phyloP scores from a whole-genome alignment of 116 monocot species.

The Zostera marina region DNA sequence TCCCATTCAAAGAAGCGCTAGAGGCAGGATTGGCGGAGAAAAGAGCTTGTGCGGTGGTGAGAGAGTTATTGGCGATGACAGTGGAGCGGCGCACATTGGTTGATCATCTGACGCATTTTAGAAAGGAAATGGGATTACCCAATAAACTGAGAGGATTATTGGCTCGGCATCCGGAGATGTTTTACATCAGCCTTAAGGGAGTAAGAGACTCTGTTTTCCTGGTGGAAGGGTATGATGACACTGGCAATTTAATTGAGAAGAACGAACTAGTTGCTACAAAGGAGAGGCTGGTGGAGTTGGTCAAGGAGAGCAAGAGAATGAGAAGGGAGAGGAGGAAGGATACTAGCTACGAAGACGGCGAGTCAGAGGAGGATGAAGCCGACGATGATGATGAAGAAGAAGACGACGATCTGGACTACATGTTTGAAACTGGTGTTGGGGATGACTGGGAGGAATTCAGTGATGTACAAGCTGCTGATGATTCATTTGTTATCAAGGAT shows the following conservation, averaged over 20 bases:
- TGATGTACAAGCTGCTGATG: slow-evolving; percentile 6
- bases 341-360: slow-evolving; percentile 12
- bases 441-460: slow-evolving; percentile 70
- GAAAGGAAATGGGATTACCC: slow-evolving; percentile 74
- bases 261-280: slow-evolving; percentile 37
- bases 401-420: slow-evolving; percentile 31
- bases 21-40: slow-evolving; percentile 40
- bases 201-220: slow-evolving; percentile 77
- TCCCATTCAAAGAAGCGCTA: neutral
- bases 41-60: slow-evolving; percentile 68
- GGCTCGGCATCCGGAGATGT: slow-evolving; percentile 89
- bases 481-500: slow-evolving; percentile 6
- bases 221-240: slow-evolving; percentile 71
- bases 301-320: slow-evolving; percentile 76
- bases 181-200: slow-evolving; percentile 90
- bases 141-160: slow-evolving; percentile 68
- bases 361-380: slow-evolving; percentile 11
- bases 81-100: slow-evolving; percentile 79
- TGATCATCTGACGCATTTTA: slow-evolving; percentile 74
- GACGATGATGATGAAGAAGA: slow-evolving; percentile 16
- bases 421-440: slow-evolving; percentile 58
- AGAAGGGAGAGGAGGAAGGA: slow-evolving; percentile 36
- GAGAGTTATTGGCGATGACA: slow-evolving; percentile 88
- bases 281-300: slow-evolving; percentile 41
- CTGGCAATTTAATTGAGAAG: slow-evolving; percentile 48